Evolutionary conservation across 495 filamentous ascomycete species (phyloP), one percentile per base, ranked within the genome.

Genomic region (Pyrenula massariospora): DNA sequence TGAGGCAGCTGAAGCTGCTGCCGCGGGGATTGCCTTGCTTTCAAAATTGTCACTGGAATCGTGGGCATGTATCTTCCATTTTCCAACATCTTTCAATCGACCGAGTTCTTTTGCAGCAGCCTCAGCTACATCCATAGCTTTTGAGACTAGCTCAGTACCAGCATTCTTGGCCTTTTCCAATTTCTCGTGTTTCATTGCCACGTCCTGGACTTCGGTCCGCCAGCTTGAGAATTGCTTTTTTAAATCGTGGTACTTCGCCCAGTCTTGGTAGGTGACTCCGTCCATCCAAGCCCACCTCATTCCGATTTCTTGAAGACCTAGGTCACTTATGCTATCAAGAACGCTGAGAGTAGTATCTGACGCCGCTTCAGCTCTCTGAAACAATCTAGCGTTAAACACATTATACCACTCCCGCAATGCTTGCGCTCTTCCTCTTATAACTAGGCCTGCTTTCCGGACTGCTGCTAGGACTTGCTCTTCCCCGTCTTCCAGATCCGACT

Each of bases 271-370:
- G 3, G 91, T 91, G 58, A 99, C 82, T 42, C 86, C 86, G 54
- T 96, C 92, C 78, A 89, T 95, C 86, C 88, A 94, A 1, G 91
- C 91, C 91, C 94, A 99, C 57, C 93, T 88, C 81, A 94, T 91
- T 48, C 94, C 94, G 55, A 99, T 88, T 64, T 96, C 92, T 64
- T 96, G 90, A 8, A 99, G 76, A 1, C 91, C 90, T 8, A 96
- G 76, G 60, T 96, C 90, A 21, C 88, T 81, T 56, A 96, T 90
- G 54, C 80, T 77, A 60, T 93, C 88, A 36, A 99, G 77, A 31
- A 94, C 87, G 56, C 81, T 77, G 23, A 97, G 79, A 8, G 91
- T 95, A 21, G 84, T 86, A 57, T 89, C 71, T n/a, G 90, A 81
- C 10, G 90, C 88, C 42, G 83, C 78, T 54, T 78, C 81, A 49